phyloP scores from a whole-genome alignment of 1,284 basidiomycete genomes.

The Earliella scabrosa region DNA sequence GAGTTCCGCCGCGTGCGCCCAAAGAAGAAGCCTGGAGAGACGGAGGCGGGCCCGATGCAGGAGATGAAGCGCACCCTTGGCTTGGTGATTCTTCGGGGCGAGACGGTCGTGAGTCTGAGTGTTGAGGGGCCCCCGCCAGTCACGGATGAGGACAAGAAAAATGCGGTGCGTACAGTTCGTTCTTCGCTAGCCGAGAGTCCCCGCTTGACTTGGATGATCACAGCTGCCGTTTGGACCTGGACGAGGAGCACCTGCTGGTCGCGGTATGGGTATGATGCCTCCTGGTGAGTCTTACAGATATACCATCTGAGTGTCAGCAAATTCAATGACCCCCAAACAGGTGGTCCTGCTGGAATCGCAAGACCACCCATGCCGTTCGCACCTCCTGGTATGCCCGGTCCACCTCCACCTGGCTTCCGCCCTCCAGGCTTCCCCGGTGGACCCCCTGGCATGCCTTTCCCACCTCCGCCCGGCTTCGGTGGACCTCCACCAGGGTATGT shows the following conservation, averaged over 20 bases:
- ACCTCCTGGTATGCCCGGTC: constrained; percentile 76
- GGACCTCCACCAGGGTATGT: constrained; percentile 83
- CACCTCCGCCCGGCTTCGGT: constrained; percentile 75
- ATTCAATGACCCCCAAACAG: constrained; percentile 37
- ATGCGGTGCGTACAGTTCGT: constrained; percentile 47
- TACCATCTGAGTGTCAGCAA: constrained; percentile 8
- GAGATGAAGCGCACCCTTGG: constrained; percentile 97
- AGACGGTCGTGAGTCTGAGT: constrained; percentile 93
- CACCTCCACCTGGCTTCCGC: constrained; percentile 76
- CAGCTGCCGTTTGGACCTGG: constrained; percentile 92
- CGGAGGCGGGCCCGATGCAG: constrained; percentile 79
- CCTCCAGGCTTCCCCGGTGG: constrained; percentile 74
- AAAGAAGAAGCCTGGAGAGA: constrained; percentile 82
- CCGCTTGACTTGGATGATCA: not conserved
- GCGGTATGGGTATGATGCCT: constrained; percentile 96
- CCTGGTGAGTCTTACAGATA: constrained; percentile 62
- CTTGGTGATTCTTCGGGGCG: constrained; percentile 94
- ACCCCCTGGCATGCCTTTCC: constrained; percentile 52
- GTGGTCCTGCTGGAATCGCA: constrained; percentile 71
- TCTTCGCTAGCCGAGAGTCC: not conserved
- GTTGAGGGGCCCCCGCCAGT: constrained; percentile 97
- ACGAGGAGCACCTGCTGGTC: constrained; percentile 92
- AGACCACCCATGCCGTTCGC: constrained; percentile 86
- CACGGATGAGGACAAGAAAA: constrained; percentile 89
- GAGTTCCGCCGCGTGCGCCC: constrained; percentile 91